Evolutionary conservation across 2,329 filamentous ascomycete species (phyloP), one percentile per base, ranked within the genome.

Genomic region (Fusarium paranaense): DNA sequence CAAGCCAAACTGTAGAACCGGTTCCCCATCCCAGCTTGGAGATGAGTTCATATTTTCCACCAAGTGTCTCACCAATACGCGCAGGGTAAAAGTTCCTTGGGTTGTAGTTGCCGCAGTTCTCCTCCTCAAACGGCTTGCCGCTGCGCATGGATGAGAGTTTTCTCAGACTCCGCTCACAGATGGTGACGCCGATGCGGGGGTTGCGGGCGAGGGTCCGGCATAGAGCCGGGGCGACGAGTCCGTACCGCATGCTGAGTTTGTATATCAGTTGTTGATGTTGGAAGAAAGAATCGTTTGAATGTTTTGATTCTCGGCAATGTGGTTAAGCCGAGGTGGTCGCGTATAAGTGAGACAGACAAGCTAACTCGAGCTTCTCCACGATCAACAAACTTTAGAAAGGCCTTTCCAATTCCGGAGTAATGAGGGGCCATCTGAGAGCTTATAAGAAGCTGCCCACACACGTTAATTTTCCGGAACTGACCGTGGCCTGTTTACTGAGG

Each of bases 1-100:
- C 82, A 33, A 85, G 77, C 83, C 83, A 85, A 27, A 85, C 83
- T 6, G 83, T 85, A 37, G 82, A 85, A 32, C 75, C 79, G 25
- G 78, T 79, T 30, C 83, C 83, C 78, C 79, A 84, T 47, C 83
- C 83, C 22, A 85, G 72, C 73, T 85, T 85, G 18, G 80, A 78
- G 6, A 81, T 64, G 3, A 85, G 76, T 69, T 83, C 75, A 66
- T 85, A 85, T 69, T 80, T 77, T 35, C 78, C 72, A 45, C 79
- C 71, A 20, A 85, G 72, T 2, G 80, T 75, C 47, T 82, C 81
- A 27, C 81, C 80, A 35, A 81, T 78, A 18, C 76, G 73, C 2
- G 79, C 80, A 22, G 81, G 81, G 66, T 83, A 82, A 70, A 80
- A 83, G 65, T 68, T 66, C 45, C 73, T 71, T 10, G 77, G 74